Evolutionary conservation across 176 grass and related monocot genomes (phyloP), one percentile per base, ranked within the genome.

Genomic region (Juncus inflexus): DNA sequence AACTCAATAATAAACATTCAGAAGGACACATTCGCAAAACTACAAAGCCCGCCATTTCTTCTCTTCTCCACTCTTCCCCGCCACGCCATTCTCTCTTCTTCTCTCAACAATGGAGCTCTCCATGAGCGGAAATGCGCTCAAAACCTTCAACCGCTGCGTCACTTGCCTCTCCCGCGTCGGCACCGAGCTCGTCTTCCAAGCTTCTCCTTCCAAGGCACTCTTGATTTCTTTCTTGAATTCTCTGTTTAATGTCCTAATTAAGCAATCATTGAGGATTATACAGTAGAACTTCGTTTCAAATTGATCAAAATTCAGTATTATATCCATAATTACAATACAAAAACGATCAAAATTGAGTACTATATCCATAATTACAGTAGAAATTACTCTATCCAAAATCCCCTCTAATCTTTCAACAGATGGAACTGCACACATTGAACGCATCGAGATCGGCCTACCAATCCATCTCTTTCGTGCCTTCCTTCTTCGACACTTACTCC

Each of bases 381-480:
- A 6, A 47, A 47, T 47, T 47, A 9, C 6, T 47, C 1, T 47
- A 47, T 47, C 2, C 6, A 47, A 47, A 5, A 6, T 28, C 1
- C 19, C 19, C 43, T 47, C 9, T 9, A 1, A 47, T 2, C 2
- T 47, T 42, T 63, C 2, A 41, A 38, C 79, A 97, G 85, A 71
- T 97, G 80, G 83, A 99, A 67, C 68, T 89, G 52, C 85, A 86
- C 82, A 89, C 80, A 54, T 76, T 91, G 52, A 84, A 99, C 60
- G 76, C 88, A 68, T 97, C 85, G 15, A 77, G 94, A 35, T 92
- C 94, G 16, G 85, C 94, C 10, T 99, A 80, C 85, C 77, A 87
- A 55, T 79, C 77, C 12, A 60, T 92, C 70, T 92, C 88, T 60
- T 80, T 99, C 52, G 63, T 37, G 42, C 80, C 85, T 5, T 76